phyloP scores from a whole-genome alignment of 805 yeast species.

The Lachancea sp. region DNA sequence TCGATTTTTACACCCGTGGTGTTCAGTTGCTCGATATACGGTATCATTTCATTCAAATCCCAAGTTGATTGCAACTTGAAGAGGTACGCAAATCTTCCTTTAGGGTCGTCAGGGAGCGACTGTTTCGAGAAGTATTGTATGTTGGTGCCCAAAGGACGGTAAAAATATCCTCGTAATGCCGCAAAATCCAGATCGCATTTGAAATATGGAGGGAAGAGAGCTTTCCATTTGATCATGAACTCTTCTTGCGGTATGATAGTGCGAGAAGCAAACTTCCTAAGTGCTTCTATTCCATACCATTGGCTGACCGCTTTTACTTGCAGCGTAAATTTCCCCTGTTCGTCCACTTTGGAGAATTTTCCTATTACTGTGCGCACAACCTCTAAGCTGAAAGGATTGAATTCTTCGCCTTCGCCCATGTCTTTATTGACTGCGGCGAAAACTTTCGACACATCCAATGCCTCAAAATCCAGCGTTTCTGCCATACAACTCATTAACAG shows the following conservation, averaged over 20 bases:
- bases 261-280: conserved; percentile 35
- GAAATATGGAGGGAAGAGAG: conserved; percentile 56
- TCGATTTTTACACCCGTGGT: conserved; percentile 48
- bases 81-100: conserved; percentile 44
- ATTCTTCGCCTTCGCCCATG: conserved; percentile 30
- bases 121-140: conserved; percentile 50
- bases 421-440: conserved; percentile 25
- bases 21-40: conserved; percentile 57
- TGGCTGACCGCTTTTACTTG: conserved; percentile 40
- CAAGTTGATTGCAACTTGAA: conserved; percentile 52
- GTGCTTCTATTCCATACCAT: conserved; percentile 59
- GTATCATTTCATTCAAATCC: conserved; percentile 55
- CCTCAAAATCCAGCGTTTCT: conserved; percentile 27
- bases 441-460: conserved; percentile 28
- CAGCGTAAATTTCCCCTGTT: conserved; percentile 32
- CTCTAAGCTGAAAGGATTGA: conserved; percentile 32
- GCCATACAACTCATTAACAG: conserved; percentile 37
- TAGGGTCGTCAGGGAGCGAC: conserved; percentile 43
- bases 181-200: conserved; percentile 52
- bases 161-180: conserved; percentile 50
- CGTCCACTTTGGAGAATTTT: conserved; percentile 35
- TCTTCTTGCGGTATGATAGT: conserved; percentile 39
- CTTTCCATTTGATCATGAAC: conserved; percentile 57
- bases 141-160: conserved; percentile 38
- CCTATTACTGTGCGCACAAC: conserved; percentile 46